Conservation (phyloP, 306 rosid species). For the Vigna hirtella region DNA sequence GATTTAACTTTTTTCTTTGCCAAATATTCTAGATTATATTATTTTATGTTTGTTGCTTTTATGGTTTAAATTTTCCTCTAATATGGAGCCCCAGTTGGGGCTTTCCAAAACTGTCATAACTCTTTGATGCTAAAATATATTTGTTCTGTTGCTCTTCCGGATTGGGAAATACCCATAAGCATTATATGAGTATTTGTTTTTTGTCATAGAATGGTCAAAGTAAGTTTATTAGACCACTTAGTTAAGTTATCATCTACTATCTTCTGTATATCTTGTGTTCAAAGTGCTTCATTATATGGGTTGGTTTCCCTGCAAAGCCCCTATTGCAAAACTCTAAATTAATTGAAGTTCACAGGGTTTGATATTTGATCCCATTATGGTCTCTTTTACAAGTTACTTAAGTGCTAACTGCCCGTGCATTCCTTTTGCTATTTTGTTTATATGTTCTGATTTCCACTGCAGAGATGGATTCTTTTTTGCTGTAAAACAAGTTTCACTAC, state of each 20-base stretch:
- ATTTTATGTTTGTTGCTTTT: not conserved
- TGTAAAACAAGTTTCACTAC: conserved; percentile 89
- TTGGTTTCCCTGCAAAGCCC: not conserved
- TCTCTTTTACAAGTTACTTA: not conserved
- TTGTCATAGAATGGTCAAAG: not conserved
- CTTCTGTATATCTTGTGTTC: not conserved
- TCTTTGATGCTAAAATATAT: not conserved
- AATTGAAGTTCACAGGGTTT: not conserved
- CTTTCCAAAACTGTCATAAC: not conserved
- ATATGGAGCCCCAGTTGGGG: not conserved
- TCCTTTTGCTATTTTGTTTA: not conserved
- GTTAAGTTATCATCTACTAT: not conserved
- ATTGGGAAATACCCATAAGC: not conserved
- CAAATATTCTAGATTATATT: conserved; percentile 5
- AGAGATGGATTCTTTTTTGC: conserved; percentile 81
- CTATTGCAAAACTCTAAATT: not conserved
- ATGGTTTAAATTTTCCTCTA: not conserved
- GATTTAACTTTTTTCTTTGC: not conserved
- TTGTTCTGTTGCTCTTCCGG: not conserved
- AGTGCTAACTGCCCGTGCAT: conserved; percentile 28
- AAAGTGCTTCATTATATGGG: not conserved
- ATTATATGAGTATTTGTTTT: not conserved
- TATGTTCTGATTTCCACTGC: conserved; percentile 35
- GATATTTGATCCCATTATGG: conserved; percentile 11
- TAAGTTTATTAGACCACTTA: not conserved